Base-by-base conservation (phyloP, 805 yeast genomes). In the Saccharomycopsis microspora region DNA sequence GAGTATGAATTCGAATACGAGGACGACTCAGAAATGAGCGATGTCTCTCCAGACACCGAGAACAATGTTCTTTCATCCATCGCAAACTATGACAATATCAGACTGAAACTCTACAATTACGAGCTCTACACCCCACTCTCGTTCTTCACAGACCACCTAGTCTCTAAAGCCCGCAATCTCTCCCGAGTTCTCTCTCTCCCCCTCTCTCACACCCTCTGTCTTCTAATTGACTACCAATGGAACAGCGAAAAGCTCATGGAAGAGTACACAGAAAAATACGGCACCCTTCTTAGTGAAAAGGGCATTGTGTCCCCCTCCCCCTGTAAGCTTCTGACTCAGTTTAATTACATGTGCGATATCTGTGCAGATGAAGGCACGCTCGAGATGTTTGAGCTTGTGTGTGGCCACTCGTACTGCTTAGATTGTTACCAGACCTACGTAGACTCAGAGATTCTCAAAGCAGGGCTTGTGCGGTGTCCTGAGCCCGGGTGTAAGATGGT, bases 321-420 rank as follows among this genome's bases (percentile, higher is more conserved):
- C n/a, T 28, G 32, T 38, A 11, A 6, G 35, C n/a, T 37, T 19
- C 19, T 19, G 19, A 19, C 19, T 19, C 19, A 19, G 19, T 19
- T 1, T 19, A 58, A 59, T 3, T 55, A 44, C 8, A 75, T 69
- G 53, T 87, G 96, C 60, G 56, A 62, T 10, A 79, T 89, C n/a
- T 89, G 96, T 62, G 85, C 86, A 60, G 82, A 81, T 28, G 74
- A 72, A 0, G 56, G 71, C 41, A 85, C 78, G 56, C 31, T 9
- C 19, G 30, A 10, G 33, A 38, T 3, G 9, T 61, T 86, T 11
- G 70, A 70, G 10, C 42, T 50, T 4, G 32, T 28, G 9, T 93
- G 97, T 62, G 72, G 70, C 5, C 96, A 90, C 61, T 68, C 66
- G 45, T 83, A 69, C 55, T 93, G 98, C 60, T 55, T 67, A 1